phyloP scores from a whole-genome alignment of 768 basidiomycete genomes.

The Leccinum incarnatum region DNA sequence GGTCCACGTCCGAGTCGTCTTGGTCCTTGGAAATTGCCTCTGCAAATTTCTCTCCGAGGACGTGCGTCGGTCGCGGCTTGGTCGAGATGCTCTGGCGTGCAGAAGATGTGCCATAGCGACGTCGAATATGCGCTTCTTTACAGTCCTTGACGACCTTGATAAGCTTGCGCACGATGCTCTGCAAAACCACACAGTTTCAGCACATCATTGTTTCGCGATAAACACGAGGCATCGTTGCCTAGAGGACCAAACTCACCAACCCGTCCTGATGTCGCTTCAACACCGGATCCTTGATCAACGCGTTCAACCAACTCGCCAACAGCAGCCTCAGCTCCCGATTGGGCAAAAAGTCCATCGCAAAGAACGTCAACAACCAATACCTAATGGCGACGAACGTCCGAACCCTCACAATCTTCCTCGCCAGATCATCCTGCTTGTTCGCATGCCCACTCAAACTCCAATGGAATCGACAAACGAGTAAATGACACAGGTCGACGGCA shows the following conservation, averaged over 20 bases:
- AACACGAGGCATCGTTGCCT: not conserved
- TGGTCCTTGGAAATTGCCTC: slow-evolving; percentile 48
- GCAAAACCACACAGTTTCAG: slow-evolving; percentile 6
- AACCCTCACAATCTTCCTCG: slow-evolving; percentile 49
- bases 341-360: slow-evolving; percentile 82
- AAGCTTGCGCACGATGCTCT: slow-evolving; percentile 80
- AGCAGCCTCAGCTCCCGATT: slow-evolving; percentile 72
- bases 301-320: slow-evolving; percentile 79
- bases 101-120: slow-evolving; percentile 29
- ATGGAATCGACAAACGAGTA: slow-evolving; percentile 68
- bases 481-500: slow-evolving; percentile 73
- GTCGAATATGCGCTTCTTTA: slow-evolving; percentile 60
- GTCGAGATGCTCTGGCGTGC: slow-evolving; percentile 30
- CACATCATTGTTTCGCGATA: not conserved
- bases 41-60: slow-evolving; percentile 66
- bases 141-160: slow-evolving; percentile 83
- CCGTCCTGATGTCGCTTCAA: slow-evolving; percentile 66
- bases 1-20: slow-evolving; percentile 71
- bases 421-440: slow-evolving; percentile 57
- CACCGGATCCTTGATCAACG: slow-evolving; percentile 68
- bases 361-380: slow-evolving; percentile 90
- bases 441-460: slow-evolving; percentile 62
- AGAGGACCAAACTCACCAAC: slow-evolving; percentile 51
- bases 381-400: slow-evolving; percentile 88
- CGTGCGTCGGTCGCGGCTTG: slow-evolving; percentile 40